Percentiles rank a stretch among this genome's conserved stretches.
Conservation (phyloP, 495 filamentous ascomycete genomes). For the Thozetella sp. region DNA sequence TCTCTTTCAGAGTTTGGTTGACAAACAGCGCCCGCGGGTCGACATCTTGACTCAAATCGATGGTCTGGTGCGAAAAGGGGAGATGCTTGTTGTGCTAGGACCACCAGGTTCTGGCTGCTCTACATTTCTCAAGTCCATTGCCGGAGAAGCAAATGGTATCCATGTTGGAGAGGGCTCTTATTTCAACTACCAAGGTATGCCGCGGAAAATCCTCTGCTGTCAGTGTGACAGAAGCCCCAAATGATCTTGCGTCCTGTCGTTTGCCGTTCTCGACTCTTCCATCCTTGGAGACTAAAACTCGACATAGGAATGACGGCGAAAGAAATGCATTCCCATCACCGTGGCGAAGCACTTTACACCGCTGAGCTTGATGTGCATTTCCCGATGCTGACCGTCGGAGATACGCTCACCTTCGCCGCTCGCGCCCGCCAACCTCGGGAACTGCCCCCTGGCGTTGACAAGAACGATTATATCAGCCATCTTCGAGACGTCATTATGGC, state of each 20-base stretch:
- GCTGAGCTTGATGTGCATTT: conserved; percentile 83
- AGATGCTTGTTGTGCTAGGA: conserved; percentile 81
- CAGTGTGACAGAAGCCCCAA: neutral
- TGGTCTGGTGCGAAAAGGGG: conserved; percentile 74
- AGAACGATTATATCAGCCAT: conserved; percentile 60
- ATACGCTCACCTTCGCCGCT: conserved; percentile 81
- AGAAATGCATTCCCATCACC: conserved; percentile 67
- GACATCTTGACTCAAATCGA: conserved; percentile 78
- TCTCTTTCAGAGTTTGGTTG: conserved; percentile 46
- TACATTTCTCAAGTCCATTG: conserved; percentile 80
- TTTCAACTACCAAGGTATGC: conserved; percentile 72
- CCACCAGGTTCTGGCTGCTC: conserved; percentile 79
- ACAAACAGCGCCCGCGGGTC: conserved; percentile 61
- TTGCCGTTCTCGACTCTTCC: too few species aligned
- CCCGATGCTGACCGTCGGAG: conserved; percentile 74
- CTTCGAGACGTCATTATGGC: conserved; percentile 79
- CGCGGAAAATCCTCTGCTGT: neutral
- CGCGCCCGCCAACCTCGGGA: conserved; percentile 65
- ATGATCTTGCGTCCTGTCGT: too few species aligned
- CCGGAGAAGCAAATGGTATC: conserved; percentile 76
- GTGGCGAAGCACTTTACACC: conserved; percentile 81
- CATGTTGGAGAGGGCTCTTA: conserved; percentile 63
- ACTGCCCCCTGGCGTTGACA: conserved; percentile 52
- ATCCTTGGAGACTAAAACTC: neutral
- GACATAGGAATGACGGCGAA: conserved; percentile 39